Conservation (phyloP, 441 rosid species). For the Erysimum cheiri region DNA sequence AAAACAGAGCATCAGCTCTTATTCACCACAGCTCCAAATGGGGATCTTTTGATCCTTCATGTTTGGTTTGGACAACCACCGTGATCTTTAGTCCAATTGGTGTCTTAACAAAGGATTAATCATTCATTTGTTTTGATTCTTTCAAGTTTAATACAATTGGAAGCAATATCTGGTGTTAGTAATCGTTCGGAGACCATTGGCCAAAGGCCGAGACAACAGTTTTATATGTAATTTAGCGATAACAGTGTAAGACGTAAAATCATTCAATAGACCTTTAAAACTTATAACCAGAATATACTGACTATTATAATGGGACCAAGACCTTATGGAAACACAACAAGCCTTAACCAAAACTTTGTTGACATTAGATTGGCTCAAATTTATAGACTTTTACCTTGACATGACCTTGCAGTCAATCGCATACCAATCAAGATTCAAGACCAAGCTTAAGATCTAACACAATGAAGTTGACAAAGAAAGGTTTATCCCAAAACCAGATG, state of each 20-base stretch:
- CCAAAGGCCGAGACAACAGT: too few relatives aligned
- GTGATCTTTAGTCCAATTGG: background rate
- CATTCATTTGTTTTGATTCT: too few relatives aligned
- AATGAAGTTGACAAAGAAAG: background rate
- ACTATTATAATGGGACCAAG: too few relatives aligned
- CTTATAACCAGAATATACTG: too few relatives aligned
- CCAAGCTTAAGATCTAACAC: background rate
- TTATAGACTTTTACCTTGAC: background rate
- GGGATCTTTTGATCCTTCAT: background rate
- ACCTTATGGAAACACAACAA: background rate
- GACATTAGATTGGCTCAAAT: background rate
- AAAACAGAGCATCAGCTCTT: background rate
- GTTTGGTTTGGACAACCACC: conserved; percentile 5
- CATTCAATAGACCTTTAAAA: too few relatives aligned
- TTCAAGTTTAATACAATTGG: too few relatives aligned
- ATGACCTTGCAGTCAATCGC: background rate
- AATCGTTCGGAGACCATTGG: too few relatives aligned
- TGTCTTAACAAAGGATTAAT: background rate
- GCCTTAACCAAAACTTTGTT: background rate
- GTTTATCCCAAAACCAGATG: background rate
- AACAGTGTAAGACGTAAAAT: too few relatives aligned
- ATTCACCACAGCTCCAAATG: background rate
- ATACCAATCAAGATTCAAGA: background rate
- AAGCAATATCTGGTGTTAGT: too few relatives aligned
- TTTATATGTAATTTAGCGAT: too few relatives aligned